Conservation (phyloP, 1,139 yeast genomes). For the Kurtzmaniella quercitrusa region DNA sequence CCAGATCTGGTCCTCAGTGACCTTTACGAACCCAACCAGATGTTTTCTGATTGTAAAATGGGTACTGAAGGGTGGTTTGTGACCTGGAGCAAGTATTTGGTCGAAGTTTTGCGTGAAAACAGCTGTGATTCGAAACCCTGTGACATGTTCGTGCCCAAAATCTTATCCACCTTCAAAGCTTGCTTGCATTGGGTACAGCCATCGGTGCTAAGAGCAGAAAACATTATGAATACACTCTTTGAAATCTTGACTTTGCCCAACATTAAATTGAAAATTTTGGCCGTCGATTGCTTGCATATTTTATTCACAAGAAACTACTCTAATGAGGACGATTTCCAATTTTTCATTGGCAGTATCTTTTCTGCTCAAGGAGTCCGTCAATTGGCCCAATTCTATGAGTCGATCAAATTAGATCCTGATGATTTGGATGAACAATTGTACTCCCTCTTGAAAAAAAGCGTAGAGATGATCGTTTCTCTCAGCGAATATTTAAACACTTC, state of each 20-base stretch:
- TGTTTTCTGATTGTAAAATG: slow-evolving; percentile 56
- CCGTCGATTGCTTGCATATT: slow-evolving; percentile 88
- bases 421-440: slow-evolving; percentile 77
- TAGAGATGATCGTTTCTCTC: slow-evolving; percentile 88
- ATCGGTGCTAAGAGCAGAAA: slow-evolving; percentile 60
- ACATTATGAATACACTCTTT: slow-evolving; percentile 61
- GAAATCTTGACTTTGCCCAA: slow-evolving; percentile 57
- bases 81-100: slow-evolving; percentile 65
- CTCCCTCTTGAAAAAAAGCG: slow-evolving; percentile 79
- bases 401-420: slow-evolving; percentile 62
- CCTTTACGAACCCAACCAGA: slow-evolving; percentile 70
- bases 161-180: slow-evolving; percentile 80
- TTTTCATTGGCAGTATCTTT: slow-evolving; percentile 77
- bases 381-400: slow-evolving; percentile 60
- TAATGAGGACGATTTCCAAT: slow-evolving; percentile 67
- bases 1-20: slow-evolving; percentile 61
- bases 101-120: slow-evolving; percentile 43
- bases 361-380: slow-evolving; percentile 65
- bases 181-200: slow-evolving; percentile 92
- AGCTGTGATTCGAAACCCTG: slow-evolving; percentile 32
- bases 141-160: slow-evolving; percentile 55
- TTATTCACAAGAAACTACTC: slow-evolving; percentile 79
- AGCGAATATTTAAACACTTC: slow-evolving; percentile 67
- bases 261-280: slow-evolving; percentile 70
- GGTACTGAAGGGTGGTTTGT: slow-evolving; percentile 83